Evolutionary conservation across 108 stramenopile genomes (phyloP), one percentile per base, ranked within the genome.

Genomic region (Pseudonitzschia multiseries): DNA sequence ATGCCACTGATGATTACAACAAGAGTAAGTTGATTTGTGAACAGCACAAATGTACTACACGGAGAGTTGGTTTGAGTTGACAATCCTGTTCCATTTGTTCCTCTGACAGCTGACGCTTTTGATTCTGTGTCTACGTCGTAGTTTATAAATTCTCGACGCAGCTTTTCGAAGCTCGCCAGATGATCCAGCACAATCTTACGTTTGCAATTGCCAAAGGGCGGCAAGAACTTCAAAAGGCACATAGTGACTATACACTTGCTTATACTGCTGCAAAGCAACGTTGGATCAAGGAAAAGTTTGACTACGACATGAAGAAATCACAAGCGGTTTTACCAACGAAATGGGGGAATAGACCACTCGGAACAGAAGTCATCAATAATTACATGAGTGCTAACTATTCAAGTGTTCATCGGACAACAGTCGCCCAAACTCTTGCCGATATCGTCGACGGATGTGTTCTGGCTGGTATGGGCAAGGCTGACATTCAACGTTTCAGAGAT

Each of bases 1-100:
- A 61, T 20, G 81, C 72, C 67, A 82, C 70, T 8, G 26, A 69
- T 10, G 81, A 80, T 41, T 88, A 88, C 71, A 85, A 85, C 32
- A 65, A 72, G 17, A 76, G 83, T 84, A 84, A 28, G 79, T 71
- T 20, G 4, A 10, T 29, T 15, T 33, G 40, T 71, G 42, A 1
- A 14, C 17, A 43, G 10, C 8, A 31, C 31, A 28, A 24, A 8
- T 56, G 54, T 12, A 2, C n/a, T n/a, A n/a, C n/a, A n/a, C n/a
- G n/a, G n/a, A 51, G 3, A n/a, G n/a, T 10, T 3, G 12, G 2
- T 26, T 56, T 26, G 54, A 26, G 54, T 22, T 50, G 21, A 48
- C 12, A 4, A 63, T 63, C 15, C n/a, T 33, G 22, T 26, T 22
- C 28, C 46, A 48, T 48, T 18, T 48, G 42, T 42, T 10, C 6